Conservation (phyloP, 2,329 filamentous ascomycete genomes). For the Nakataea oryzae region DNA sequence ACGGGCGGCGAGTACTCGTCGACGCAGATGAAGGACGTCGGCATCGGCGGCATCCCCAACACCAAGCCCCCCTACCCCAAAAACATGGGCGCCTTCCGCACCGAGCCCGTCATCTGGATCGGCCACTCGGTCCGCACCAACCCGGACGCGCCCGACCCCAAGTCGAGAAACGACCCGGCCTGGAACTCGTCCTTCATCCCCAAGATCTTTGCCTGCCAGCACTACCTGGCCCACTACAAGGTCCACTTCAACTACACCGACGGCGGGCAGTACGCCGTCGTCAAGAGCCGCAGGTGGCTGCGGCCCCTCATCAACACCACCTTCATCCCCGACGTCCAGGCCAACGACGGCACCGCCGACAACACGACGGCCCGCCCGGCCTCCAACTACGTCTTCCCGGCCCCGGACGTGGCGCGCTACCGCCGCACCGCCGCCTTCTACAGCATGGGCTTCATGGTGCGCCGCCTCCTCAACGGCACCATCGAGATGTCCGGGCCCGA, state of each 20-base stretch:
- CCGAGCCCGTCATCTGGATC: constrained; percentile 28
- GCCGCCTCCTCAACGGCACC: constrained; percentile 21
- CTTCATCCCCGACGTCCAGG: constrained; percentile 14
- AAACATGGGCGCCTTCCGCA: constrained; percentile 24
- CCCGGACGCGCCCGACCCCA: constrained; percentile 11
- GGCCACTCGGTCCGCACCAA: constrained; percentile 19
- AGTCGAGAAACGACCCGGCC: constrained; percentile 11
- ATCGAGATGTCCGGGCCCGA: constrained; percentile 11
- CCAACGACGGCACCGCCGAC: constrained; percentile 24
- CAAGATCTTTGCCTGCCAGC: constrained; percentile 25
- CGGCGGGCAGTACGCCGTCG: constrained; percentile 16
- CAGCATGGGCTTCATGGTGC: constrained; percentile 20
- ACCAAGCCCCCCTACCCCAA: constrained; percentile 15
- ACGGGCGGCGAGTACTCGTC: constrained; percentile 21
- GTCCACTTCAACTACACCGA: constrained; percentile 22
- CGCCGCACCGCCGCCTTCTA: constrained; percentile 23
- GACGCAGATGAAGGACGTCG: constrained; percentile 17
- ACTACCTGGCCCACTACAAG: constrained; percentile 24
- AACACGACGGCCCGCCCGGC: constrained; percentile 20
- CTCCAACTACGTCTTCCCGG: constrained; percentile 19
- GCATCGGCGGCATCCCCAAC: constrained; percentile 19
- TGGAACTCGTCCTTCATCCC: constrained; percentile 22
- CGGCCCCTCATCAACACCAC: constrained; percentile 22
- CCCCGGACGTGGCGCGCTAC: constrained; percentile 18
- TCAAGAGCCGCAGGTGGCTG: constrained; percentile 15